Conservation (phyloP, 1,139 yeast genomes). For the Geotrichum europaeum region DNA sequence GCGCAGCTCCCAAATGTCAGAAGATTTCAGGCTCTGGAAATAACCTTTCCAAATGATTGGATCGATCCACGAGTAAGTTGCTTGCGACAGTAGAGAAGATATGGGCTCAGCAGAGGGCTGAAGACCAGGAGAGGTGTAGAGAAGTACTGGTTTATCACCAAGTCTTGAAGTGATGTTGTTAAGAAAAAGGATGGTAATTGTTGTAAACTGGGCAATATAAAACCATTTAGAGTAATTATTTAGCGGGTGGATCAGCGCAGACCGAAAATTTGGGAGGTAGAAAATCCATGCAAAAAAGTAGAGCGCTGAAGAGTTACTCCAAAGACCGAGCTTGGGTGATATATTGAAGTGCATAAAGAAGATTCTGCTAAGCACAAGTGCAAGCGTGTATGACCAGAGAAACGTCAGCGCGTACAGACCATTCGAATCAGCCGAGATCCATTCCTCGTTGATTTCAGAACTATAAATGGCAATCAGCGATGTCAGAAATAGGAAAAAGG, state of each 20-base stretch:
- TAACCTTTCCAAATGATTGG: conserved; percentile 64
- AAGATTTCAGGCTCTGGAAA: conserved; percentile 45
- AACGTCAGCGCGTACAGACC: conserved; percentile 38
- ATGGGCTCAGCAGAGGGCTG: conserved; percentile 72
- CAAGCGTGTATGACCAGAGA: conserved; percentile 57
- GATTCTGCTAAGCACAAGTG: conserved; percentile 46
- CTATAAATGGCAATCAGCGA: conserved; percentile 37
- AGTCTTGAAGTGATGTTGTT: conserved; percentile 57
- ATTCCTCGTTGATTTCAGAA: conserved; percentile 39
- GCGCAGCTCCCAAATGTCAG: conserved; percentile 80
- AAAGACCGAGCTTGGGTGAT: conserved; percentile 40
- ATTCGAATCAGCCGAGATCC: conserved; percentile 32
- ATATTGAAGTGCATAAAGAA: conserved; percentile 40
- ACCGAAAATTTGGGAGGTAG: conserved; percentile 55
- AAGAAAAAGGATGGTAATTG: conserved; percentile 42
- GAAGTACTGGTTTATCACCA: conserved; percentile 43
- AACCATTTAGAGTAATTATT: conserved; percentile 29
- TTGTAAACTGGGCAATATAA: conserved; percentile 33
- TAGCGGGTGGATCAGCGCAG: conserved; percentile 51
- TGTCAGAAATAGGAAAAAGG: conserved; percentile 22
- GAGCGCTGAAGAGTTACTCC: conserved; percentile 61
- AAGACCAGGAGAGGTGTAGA: conserved; percentile 38
- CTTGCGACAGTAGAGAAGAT: conserved; percentile 53
- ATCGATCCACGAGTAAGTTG: conserved; percentile 74
- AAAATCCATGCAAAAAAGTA: conserved; percentile 51